phyloP scores from a whole-genome alignment of 2,329 filamentous ascomycete species.

The Paecilomyces formosus region DNA sequence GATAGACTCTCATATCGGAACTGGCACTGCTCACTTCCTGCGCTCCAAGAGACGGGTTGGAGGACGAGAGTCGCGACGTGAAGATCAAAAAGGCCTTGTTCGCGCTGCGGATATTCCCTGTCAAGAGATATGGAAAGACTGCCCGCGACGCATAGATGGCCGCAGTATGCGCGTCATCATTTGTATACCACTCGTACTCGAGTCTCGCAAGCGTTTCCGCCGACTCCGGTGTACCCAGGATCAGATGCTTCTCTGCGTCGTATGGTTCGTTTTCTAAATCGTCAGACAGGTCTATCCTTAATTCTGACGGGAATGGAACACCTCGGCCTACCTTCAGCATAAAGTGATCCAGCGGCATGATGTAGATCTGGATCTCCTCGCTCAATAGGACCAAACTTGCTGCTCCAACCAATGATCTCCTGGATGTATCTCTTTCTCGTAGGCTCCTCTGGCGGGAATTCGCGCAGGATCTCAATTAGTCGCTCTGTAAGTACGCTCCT shows the following conservation, averaged over 20 bases:
- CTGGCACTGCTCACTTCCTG: conserved; percentile 72
- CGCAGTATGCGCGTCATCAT: conserved; percentile 81
- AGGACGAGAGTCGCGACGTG: conserved; percentile 53
- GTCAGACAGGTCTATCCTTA: conserved; percentile 9
- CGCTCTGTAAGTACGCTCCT: conserved; percentile 37
- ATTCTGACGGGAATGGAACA: conserved; percentile 1
- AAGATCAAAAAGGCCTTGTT: conserved; percentile 75
- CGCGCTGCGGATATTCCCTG: conserved; percentile 84
- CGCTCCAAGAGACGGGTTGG: conserved; percentile 57
- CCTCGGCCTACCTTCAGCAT: conserved; percentile 59
- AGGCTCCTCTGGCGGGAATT: conserved; percentile 77
- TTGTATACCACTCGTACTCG: conserved; percentile 90
- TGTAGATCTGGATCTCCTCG: conserved; percentile 91
- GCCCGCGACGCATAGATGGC: conserved; percentile 79
- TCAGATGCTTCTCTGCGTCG: conserved; percentile 84
- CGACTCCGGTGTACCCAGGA: conserved; percentile 84
- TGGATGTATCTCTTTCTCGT: conserved; percentile 87
- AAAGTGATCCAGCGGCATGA: conserved; percentile 79
- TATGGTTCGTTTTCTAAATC: conserved; percentile 72
- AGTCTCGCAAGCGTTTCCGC: conserved; percentile 70
- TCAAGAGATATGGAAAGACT: conserved; percentile 81
- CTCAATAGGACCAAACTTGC: conserved; percentile 76
- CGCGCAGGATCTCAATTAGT: conserved; percentile 67
- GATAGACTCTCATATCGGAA: conserved; percentile 74
- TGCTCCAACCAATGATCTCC: conserved; percentile 82